Conservation (phyloP, 2,329 filamentous ascomycete species). For the Chalaropsis ovoidea region DNA sequence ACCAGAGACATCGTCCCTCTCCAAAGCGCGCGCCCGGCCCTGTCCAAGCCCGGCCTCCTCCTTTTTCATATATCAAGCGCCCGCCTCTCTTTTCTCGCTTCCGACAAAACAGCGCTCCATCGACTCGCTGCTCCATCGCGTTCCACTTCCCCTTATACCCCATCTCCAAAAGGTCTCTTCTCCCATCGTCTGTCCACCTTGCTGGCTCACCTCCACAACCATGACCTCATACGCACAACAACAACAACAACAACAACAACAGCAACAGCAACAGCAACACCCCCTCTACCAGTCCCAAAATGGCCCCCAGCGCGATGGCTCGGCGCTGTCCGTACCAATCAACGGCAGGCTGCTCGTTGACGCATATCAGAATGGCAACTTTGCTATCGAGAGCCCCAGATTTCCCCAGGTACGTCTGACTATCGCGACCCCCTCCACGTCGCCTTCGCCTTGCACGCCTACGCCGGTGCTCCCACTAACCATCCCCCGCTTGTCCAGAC, state of each 20-base stretch:
- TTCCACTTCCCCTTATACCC: background rate
- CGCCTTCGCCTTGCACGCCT: background rate
- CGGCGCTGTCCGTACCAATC: constrained; percentile 10
- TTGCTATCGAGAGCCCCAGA: constrained; percentile 17
- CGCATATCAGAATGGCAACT: constrained; percentile 19
- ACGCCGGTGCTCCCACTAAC: background rate
- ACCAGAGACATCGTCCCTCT: background rate
- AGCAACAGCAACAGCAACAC: constrained; percentile 1
- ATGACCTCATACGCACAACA: constrained; percentile 11
- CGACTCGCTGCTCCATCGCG: background rate
- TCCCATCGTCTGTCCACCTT: background rate
- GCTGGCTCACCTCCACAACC: background rate
- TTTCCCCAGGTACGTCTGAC: constrained; percentile 20
- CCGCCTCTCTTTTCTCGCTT: background rate
- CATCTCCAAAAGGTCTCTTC: background rate
- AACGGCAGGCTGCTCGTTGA: constrained; percentile 23
- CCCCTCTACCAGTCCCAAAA: background rate
- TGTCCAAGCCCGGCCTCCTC: constrained; percentile 10
- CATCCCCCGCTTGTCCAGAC: constrained; percentile 31
- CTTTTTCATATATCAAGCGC: background rate
- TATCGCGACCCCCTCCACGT: background rate
- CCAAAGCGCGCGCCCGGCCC: constrained; percentile 3
- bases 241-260: constrained; percentile 8
- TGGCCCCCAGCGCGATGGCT: background rate
- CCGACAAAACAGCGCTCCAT: background rate